These are phyloP conservation scores for Penicillium decumbens DNA, from an alignment of 2,329 filamentous ascomycete genomes.

Conservation along the genomic window DNA sequence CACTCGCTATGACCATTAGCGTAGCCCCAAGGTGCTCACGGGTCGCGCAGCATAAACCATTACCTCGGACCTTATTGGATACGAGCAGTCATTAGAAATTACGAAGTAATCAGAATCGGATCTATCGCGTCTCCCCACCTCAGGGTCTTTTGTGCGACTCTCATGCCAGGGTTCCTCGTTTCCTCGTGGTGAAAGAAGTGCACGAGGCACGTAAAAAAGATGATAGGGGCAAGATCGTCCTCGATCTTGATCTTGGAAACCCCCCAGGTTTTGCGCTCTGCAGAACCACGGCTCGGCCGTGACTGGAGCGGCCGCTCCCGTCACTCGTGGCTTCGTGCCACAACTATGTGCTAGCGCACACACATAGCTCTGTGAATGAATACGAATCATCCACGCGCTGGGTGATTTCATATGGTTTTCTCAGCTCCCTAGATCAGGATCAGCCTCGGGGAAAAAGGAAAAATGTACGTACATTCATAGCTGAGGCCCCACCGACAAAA, in stretches of 20 bases:
- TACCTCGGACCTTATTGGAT: conserved; percentile 12
- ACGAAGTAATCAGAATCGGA: conserved; percentile 16
- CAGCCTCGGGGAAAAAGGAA: neutral
- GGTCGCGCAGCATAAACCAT: conserved; percentile 16
- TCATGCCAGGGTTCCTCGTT: neutral
- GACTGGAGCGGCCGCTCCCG: conserved; percentile 12
- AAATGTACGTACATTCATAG: neutral
- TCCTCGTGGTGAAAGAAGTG: neutral
- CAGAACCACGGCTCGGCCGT: conserved; percentile 13
- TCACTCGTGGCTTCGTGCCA: neutral
- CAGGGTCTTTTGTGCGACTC: conserved; percentile 3
- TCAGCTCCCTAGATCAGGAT: neutral
- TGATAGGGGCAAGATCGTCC: too few relatives aligned
- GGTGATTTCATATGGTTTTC: neutral
- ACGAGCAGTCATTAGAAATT: conserved; percentile 10
- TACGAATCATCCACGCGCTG: neutral
- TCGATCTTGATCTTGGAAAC: neutral
- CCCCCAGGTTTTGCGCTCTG: neutral
- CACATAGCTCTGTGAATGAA: neutral
- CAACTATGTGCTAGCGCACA: neutral
- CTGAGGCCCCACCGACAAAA: neutral
- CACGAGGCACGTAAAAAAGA: neutral
- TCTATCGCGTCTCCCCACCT: conserved; percentile 7
- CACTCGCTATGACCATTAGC: conserved; percentile 17
- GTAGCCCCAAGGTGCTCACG: conserved; percentile 10